Base-by-base conservation (phyloP, 352 stramenopile species). In the Blastocystis sp. region DNA sequence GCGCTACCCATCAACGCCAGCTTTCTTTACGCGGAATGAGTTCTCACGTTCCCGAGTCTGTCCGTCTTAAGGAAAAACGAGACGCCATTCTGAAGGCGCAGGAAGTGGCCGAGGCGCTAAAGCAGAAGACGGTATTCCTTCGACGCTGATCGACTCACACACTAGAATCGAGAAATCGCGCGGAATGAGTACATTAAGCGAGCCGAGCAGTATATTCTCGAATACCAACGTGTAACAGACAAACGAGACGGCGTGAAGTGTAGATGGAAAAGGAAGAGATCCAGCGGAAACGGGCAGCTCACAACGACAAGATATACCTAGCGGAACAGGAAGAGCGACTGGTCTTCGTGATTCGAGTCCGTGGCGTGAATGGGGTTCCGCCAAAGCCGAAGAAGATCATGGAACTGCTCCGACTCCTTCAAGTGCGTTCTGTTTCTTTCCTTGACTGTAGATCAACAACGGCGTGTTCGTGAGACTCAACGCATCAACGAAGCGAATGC, bases 401-500 rank as follows among this genome's bases (percentile, higher is more conserved):
- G 94, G 96, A 98, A 93, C 94, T 99, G 31, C 96, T 99, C 92
- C 96, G 97, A 94, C 94, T 99, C 88, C 95, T 96, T 90, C 97
- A 99, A n/a, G 65, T 67, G 21, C 12, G 21, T n/a, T 21, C 2
- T 10, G 41, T 39, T 62, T n/a, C 45, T 19, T 3, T 24, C 50
- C 33, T 13, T 81, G 21, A 81, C 12, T 26, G 41, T 65, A 81
- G 93, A 98, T 99, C 93, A 96, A 99, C 94, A 98, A 98, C 93
- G 96, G 95, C 77, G 96, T 98, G 69, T 98, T 99, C 93, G 94
- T 99, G 50, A 98, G 98, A 93, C 94, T 98, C 33, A 99, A 98
- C 94, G 98, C 97, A 93, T 95, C 96, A 69, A 99, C 97, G 76
- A 97, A 98, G 91, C 98, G 98, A 92, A 98, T 99, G 96, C 94